These are phyloP conservation scores for Cryphonectria nitschkei DNA, from an alignment of 2,329 filamentous ascomycete genomes.

Conservation along the genomic window DNA sequence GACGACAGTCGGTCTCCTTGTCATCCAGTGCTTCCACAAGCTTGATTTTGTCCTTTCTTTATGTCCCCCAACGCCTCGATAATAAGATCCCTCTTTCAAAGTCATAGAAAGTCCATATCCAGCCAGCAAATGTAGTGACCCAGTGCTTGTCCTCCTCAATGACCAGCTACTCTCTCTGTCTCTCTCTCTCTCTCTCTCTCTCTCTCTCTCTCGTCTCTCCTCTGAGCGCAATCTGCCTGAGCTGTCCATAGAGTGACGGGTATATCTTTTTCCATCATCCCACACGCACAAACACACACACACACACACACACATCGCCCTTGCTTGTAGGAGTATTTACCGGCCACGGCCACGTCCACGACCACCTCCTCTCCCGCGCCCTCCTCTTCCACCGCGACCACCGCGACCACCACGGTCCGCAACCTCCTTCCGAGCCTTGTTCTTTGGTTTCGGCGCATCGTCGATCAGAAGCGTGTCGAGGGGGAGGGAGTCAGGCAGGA, in stretches of 20 bases:
- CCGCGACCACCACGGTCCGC: slow-evolving; percentile 61
- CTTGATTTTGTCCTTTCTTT: slow-evolving; percentile 16
- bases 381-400: slow-evolving; percentile 56
- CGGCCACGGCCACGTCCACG: slow-evolving; percentile 23
- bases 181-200: background rate
- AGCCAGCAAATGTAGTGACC: slow-evolving; percentile 12
- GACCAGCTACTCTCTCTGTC: background rate
- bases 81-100: slow-evolving; percentile 12
- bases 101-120: slow-evolving; percentile 10
- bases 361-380: slow-evolving; percentile 53
- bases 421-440: slow-evolving; percentile 93
- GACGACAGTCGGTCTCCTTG: background rate
- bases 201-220: background rate
- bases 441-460: slow-evolving; percentile 97
- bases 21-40: slow-evolving; percentile 10
- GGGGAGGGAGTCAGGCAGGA: slow-evolving; percentile 92
- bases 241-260: background rate
- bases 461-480: slow-evolving; percentile 95
- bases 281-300: background rate
- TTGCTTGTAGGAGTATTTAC: background rate
- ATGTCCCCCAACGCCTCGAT: slow-evolving; percentile 24
- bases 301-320: background rate
- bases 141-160: background rate
- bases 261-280: no score
- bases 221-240: background rate